phyloP scores from a whole-genome alignment of 1,284 basidiomycete genomes.

The Puccinia coronata region DNA sequence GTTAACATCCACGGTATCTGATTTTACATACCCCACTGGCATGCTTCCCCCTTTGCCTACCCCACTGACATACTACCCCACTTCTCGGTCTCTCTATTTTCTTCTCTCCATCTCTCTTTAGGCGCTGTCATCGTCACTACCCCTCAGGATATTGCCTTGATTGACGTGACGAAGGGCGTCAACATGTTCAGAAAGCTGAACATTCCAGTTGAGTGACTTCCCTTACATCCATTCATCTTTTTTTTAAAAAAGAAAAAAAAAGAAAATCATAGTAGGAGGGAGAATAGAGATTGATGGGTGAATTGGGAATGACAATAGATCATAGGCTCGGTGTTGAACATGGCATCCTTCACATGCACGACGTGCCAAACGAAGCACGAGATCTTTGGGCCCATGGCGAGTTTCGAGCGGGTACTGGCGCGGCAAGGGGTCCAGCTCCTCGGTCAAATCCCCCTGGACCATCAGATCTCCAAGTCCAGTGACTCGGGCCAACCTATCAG shows the following conservation, averaged over 20 bases:
- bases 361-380: conserved; percentile 72
- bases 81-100: not conserved
- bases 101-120: conserved; percentile 56
- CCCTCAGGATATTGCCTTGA: conserved; percentile 89
- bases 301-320: conserved; percentile 65
- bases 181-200: conserved; percentile 87
- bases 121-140: conserved; percentile 91
- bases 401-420: conserved; percentile 69
- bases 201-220: conserved; percentile 70
- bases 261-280: no score
- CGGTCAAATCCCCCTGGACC: conserved; percentile 81
- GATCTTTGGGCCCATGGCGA: conserved; percentile 73
- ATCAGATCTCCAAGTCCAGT: conserved; percentile 72
- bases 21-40: not conserved
- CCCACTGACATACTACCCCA: not conserved
- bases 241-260: not conserved
- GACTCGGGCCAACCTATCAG: conserved; percentile 68
- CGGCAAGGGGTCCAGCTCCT: conserved; percentile 70
- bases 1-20: conserved; percentile 78
- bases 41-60: not conserved
- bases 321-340: conserved; percentile 83
- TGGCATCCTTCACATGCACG: conserved; percentile 83
- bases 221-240: no score
- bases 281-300: not conserved
- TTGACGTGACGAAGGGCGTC: conserved; percentile 89